Percentiles rank a stretch among this genome's conserved stretches.
phyloP scores from a whole-genome alignment of 1,284 basidiomycete species.

The Polyporus tsugae region DNA sequence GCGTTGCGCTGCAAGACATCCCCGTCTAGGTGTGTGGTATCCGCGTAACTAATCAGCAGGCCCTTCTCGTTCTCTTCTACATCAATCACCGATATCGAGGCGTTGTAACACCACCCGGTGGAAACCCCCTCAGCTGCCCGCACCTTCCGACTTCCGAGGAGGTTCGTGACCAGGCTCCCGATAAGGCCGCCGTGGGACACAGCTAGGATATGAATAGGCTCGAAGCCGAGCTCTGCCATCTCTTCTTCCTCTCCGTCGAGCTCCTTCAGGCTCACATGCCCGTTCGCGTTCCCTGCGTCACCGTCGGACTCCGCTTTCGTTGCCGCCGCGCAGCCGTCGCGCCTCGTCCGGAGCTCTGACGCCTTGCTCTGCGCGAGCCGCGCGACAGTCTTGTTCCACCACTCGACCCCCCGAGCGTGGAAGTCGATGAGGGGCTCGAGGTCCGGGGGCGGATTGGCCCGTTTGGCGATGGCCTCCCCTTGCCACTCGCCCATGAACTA shows the following conservation, averaged over 20 bases:
- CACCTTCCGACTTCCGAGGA: slow-evolving; percentile 53
- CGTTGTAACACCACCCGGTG: slow-evolving; percentile 59
- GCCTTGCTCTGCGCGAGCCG: slow-evolving; percentile 43
- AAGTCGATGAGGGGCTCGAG: slow-evolving; percentile 52
- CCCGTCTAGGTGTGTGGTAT: slow-evolving; percentile 59
- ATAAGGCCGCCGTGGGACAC: slow-evolving; percentile 76
- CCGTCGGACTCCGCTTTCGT: not conserved
- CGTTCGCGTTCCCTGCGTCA: slow-evolving; percentile 5
- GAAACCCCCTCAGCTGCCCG: slow-evolving; percentile 49
- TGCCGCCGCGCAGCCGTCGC: not conserved
- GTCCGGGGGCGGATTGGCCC: slow-evolving; percentile 35
- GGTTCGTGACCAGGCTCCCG: slow-evolving; percentile 53
- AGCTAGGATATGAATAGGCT: slow-evolving; percentile 57
- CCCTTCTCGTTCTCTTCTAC: slow-evolving; percentile 50
- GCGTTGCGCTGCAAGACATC: slow-evolving; percentile 55
- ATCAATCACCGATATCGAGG: slow-evolving; percentile 68
- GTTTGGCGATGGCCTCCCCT: slow-evolving; percentile 48
- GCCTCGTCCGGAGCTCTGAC: slow-evolving; percentile 14
- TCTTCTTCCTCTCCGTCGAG: slow-evolving; percentile 19
- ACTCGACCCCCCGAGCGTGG: slow-evolving; percentile 54
- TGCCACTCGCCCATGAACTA: slow-evolving; percentile 74
- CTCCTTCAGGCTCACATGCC: not conserved
- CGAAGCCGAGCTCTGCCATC: slow-evolving; percentile 23
- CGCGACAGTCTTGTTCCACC: slow-evolving; percentile 66
- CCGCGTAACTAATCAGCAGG: slow-evolving; percentile 60